Evolutionary conservation across 192 early-diverging fungal species (phyloP).

Genomic region (Pecoramyces ruminantium): DNA sequence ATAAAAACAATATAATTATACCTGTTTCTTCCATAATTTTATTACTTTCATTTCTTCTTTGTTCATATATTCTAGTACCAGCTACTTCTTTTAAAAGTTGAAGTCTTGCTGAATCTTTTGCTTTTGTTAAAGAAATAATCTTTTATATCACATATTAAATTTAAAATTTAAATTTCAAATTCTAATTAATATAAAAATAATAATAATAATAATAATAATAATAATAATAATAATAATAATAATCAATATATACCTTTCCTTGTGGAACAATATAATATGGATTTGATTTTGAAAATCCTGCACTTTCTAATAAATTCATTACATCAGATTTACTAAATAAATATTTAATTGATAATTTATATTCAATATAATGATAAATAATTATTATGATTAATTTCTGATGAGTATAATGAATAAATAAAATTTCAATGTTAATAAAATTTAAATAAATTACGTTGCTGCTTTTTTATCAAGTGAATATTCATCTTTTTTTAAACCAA

Average conservation of each 20-base stretch:
- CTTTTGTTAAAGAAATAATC: slow-evolving; percentile 85
- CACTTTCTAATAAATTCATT: slow-evolving; percentile 81
- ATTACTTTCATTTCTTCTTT: slow-evolving; percentile 68
- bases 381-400: no score
- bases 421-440: no score
- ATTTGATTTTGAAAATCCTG: slow-evolving; percentile 90
- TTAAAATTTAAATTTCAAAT: no score
- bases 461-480: slow-evolving; percentile 91
- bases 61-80: slow-evolving; percentile 89
- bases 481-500: slow-evolving; percentile 94
- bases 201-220: no score
- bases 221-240: no score
- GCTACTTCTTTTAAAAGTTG: slow-evolving; percentile 93
- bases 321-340: slow-evolving; percentile 85
- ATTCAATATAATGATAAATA: no score
- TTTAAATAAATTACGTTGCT: slow-evolving; percentile 49
- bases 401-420: no score
- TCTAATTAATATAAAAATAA: no score
- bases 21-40: slow-evolving; percentile 87
- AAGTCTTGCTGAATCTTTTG: slow-evolving; percentile 79
- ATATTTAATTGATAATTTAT: no score
- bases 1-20: no score
- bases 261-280: slow-evolving; percentile 99
- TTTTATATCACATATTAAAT: no score
- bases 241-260: slow-evolving; percentile 67